These are phyloP conservation scores for Rhodamnia argentea DNA, from an alignment of 345 rosid species.

Conservation along the genomic window DNA sequence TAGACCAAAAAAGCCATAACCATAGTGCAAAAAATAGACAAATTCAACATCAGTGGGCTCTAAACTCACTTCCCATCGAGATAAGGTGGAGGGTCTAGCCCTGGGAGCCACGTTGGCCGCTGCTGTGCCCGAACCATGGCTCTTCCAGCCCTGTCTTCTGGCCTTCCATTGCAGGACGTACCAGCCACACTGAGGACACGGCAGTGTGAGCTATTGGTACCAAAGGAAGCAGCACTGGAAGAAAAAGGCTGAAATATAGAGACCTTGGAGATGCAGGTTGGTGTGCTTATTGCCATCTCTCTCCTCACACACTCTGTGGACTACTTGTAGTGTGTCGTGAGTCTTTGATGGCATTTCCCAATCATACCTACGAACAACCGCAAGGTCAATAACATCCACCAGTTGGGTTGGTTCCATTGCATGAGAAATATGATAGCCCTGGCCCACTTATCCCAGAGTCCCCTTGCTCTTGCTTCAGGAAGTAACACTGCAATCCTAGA, in stretches of 20 bases:
- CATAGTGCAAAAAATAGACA: background rate
- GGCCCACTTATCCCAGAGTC: conserved; percentile 17
- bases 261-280: background rate
- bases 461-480: background rate
- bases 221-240: background rate
- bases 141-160: background rate
- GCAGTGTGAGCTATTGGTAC: background rate
- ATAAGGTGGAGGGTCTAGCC: conserved; percentile 80
- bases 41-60: background rate
- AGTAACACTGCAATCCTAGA: background rate
- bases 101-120: conserved; percentile 95
- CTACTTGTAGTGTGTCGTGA: background rate
- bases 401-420: background rate
- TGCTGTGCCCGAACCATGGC: conserved; percentile 33
- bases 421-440: conserved; percentile 2
- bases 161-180: background rate
- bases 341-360: background rate
- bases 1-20: background rate
- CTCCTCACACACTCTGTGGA: background rate
- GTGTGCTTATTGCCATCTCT: background rate
- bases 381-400: background rate
- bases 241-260: background rate
- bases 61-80: conserved; percentile 75
- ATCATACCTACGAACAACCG: background rate
- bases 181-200: background rate